These are phyloP conservation scores for Austroboletus niveus DNA, from an alignment of 1,284 basidiomycete genomes.

Conservation along the genomic window DNA sequence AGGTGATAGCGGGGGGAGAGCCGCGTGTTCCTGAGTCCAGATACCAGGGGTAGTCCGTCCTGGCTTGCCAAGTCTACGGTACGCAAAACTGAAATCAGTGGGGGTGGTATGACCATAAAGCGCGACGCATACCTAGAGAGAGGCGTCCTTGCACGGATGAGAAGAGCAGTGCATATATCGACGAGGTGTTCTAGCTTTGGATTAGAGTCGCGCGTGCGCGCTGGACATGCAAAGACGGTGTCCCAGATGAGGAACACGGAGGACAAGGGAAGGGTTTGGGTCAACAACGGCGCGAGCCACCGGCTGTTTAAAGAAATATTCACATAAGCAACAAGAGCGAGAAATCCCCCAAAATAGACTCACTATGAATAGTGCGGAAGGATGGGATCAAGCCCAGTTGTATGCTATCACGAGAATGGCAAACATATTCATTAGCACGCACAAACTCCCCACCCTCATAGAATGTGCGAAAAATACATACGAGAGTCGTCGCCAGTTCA, in stretches of 20 bases:
- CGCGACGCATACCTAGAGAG: slow-evolving; percentile 50
- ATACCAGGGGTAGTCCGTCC: slow-evolving; percentile 44
- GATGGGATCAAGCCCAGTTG: slow-evolving; percentile 65
- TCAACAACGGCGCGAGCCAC: slow-evolving; percentile 72
- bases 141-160: slow-evolving; percentile 53
- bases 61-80: slow-evolving; percentile 52
- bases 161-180: slow-evolving; percentile 67
- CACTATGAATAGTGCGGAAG: slow-evolving; percentile 81
- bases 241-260: slow-evolving; percentile 69
- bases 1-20: slow-evolving; percentile 42
- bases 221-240: slow-evolving; percentile 58
- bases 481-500: slow-evolving; percentile 61
- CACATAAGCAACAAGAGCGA: not conserved
- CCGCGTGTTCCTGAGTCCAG: slow-evolving; percentile 51
- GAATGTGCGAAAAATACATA: slow-evolving; percentile 33
- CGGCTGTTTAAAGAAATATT: slow-evolving; percentile 42
- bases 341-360: slow-evolving; percentile 27
- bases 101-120: not conserved
- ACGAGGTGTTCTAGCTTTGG: slow-evolving; percentile 65
- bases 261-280: slow-evolving; percentile 65
- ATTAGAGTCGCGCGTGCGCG: slow-evolving; percentile 52
- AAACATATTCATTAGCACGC: not conserved
- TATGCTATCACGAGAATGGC: slow-evolving; percentile 37
- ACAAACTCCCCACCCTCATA: not conserved
- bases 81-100: not conserved